Conservation (phyloP, 208 protist genomes). For the Porcisia deanei region DNA sequence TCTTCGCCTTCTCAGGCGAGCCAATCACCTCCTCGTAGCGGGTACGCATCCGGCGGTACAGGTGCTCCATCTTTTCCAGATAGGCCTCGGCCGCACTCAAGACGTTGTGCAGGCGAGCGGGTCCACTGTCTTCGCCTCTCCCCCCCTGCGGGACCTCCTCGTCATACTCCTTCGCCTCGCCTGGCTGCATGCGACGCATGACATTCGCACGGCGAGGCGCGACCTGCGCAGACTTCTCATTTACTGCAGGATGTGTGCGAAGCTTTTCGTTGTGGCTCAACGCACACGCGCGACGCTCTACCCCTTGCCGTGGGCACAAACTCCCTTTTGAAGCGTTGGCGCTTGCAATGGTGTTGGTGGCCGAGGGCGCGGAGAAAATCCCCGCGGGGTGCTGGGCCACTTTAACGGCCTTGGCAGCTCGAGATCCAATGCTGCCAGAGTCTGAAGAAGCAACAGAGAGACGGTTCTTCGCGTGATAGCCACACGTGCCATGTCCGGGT, state of each 20-base stretch:
- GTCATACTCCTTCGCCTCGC: neutral
- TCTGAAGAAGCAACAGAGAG: neutral
- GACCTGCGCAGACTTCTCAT: neutral
- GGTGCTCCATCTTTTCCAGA: slow-evolving; percentile 53
- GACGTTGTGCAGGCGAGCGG: slow-evolving; percentile 7
- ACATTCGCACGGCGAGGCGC: neutral
- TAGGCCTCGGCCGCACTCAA: slow-evolving; percentile 38
- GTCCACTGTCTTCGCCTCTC: neutral
- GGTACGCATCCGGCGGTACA: slow-evolving; percentile 46
- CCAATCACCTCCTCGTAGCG: slow-evolving; percentile 50
- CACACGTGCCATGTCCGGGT: neutral
- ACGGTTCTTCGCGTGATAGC: neutral
- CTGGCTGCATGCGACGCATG: neutral
- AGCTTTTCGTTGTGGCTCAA: neutral
- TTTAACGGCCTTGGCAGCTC: neutral
- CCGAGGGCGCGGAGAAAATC: neutral
- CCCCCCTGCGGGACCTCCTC: neutral
- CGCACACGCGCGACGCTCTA: slow-evolving; percentile 4
- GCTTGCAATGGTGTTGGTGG: neutral
- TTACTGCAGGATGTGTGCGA: neutral
- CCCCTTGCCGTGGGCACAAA: neutral
- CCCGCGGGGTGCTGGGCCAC: neutral
- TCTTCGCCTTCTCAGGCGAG: slow-evolving; percentile 8
- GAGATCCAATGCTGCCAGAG: neutral
- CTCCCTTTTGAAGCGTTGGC: neutral